phyloP scores from a whole-genome alignment of 2,329 filamentous ascomycete genomes.

The Juglanconis oblonga region DNA sequence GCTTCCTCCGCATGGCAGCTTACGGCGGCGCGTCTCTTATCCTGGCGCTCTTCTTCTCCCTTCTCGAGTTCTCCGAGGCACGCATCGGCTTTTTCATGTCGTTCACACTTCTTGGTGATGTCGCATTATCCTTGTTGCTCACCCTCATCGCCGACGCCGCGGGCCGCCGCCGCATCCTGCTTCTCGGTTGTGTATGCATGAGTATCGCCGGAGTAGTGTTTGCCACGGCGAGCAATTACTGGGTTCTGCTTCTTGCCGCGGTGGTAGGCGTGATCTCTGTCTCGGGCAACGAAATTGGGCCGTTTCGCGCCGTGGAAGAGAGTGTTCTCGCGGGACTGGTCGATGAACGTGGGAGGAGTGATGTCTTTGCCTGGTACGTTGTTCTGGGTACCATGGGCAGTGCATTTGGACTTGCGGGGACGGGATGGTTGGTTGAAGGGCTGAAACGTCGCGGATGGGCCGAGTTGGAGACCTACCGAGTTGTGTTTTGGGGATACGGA shows the following conservation, averaged over 20 bases:
- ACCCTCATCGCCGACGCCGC: slow-evolving; percentile 57
- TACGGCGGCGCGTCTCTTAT: slow-evolving; percentile 59
- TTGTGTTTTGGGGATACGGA: slow-evolving; percentile 58
- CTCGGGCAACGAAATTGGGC: slow-evolving; percentile 61
- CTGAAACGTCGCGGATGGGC: slow-evolving; percentile 44
- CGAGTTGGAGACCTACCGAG: slow-evolving; percentile 46
- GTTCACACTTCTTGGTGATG: slow-evolving; percentile 58
- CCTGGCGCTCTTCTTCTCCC: slow-evolving; percentile 53
- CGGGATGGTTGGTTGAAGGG: slow-evolving; percentile 57
- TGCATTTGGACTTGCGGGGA: slow-evolving; percentile 56
- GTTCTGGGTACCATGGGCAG: slow-evolving; percentile 57
- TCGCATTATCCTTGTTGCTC: slow-evolving; percentile 55
- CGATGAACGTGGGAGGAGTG: slow-evolving; percentile 40
- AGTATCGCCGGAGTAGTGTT: slow-evolving; percentile 53
- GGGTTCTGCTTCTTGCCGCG: slow-evolving; percentile 54
- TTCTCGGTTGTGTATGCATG: slow-evolving; percentile 55
- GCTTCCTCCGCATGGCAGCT: slow-evolving; percentile 61
- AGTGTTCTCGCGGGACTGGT: slow-evolving; percentile 58
- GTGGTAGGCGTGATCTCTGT: slow-evolving; percentile 62
- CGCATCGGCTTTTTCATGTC: slow-evolving; percentile 64
- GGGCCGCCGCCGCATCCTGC: slow-evolving; percentile 52
- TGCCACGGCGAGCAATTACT: slow-evolving; percentile 50
- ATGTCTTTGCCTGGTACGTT: slow-evolving; percentile 62
- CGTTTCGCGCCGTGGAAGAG: slow-evolving; percentile 61
- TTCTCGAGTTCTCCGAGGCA: slow-evolving; percentile 46